These are phyloP conservation scores for Polytrichum formosum DNA, from an alignment of 225 moss, liverwort and hornwort species.

Conservation along the genomic window DNA sequence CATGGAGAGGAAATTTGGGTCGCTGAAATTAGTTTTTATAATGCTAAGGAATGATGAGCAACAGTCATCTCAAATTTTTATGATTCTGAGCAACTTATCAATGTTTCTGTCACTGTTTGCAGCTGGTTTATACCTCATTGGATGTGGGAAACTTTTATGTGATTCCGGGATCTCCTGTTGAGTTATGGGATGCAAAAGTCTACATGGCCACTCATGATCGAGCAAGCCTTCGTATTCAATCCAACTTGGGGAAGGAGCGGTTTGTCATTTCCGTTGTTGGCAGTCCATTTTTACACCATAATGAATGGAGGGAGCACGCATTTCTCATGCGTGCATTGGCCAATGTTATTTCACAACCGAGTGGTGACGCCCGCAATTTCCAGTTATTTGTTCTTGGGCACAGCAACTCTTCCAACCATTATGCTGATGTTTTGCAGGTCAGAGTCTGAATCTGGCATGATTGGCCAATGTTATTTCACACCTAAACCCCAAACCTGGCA, in stretches of 20 bases:
- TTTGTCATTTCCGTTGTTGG: conserved; percentile 69
- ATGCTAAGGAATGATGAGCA: too few species aligned
- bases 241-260: conserved; percentile 39
- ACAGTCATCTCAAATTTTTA: too few species aligned
- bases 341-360: conserved; percentile 32
- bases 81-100: background rate
- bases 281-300: conserved; percentile 62
- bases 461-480: too few species aligned
- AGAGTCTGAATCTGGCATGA: background rate
- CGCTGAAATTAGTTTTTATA: too few species aligned
- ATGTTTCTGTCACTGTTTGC: background rate
- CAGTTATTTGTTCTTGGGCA: conserved; percentile 54
- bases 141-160: conserved; percentile 78
- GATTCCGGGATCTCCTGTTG: conserved; percentile 72
- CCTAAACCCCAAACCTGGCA: too few species aligned
- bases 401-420: conserved; percentile 57
- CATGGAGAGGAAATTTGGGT: background rate
- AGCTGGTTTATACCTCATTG: conserved; percentile 62
- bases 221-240: conserved; percentile 49
- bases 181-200: conserved; percentile 68
- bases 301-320: conserved; percentile 87
- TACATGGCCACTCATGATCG: conserved; percentile 61
- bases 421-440: conserved; percentile 49
- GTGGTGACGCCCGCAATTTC: conserved; percentile 13
- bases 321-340: conserved; percentile 69